These are phyloP conservation scores for Debaryomycetaceae sp. DNA, from an alignment of 1,139 yeast genomes.

Conservation along the genomic window DNA sequence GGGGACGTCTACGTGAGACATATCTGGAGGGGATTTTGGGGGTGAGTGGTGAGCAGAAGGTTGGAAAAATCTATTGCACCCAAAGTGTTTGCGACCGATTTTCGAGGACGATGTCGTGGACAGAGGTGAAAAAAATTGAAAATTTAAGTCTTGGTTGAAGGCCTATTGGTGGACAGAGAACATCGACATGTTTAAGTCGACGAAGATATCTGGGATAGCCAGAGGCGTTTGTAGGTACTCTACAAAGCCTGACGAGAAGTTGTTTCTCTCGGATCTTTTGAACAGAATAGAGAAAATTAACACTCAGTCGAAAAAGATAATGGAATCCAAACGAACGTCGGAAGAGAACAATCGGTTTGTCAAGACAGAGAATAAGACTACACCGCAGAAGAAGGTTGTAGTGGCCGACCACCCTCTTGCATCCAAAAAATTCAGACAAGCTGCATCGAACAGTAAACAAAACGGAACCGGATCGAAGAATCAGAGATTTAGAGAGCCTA, in stretches of 20 bases:
- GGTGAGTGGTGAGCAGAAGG: slow-evolving; percentile 2
- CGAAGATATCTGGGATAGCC: background rate
- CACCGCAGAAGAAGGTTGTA: slow-evolving; percentile 9
- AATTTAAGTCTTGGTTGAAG: no score
- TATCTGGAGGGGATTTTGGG: no score
- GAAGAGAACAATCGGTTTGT: background rate
- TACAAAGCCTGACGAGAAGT: slow-evolving; percentile 9
- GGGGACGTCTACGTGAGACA: no score
- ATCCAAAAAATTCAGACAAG: slow-evolving; percentile 3
- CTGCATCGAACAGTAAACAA: slow-evolving; percentile 4
- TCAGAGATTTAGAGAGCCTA: slow-evolving; percentile 1
- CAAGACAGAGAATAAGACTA: background rate
- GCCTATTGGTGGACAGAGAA: background rate
- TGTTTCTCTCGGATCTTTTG: slow-evolving; percentile 30
- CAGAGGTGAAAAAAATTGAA: background rate
- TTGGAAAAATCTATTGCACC: slow-evolving; percentile 4
- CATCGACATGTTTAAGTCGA: background rate
- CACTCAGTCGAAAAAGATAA: slow-evolving; percentile 11
- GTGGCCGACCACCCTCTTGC: slow-evolving; percentile 22
- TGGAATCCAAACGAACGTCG: background rate
- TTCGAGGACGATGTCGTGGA: background rate
- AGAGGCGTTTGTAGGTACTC: slow-evolving; percentile 2
- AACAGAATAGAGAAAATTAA: slow-evolving; percentile 34
- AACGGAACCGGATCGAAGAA: background rate
- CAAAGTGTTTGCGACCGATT: background rate